Evolutionary conservation across 2,329 filamentous ascomycete species (phyloP).

Genomic region (Sporothrix curviconia): DNA sequence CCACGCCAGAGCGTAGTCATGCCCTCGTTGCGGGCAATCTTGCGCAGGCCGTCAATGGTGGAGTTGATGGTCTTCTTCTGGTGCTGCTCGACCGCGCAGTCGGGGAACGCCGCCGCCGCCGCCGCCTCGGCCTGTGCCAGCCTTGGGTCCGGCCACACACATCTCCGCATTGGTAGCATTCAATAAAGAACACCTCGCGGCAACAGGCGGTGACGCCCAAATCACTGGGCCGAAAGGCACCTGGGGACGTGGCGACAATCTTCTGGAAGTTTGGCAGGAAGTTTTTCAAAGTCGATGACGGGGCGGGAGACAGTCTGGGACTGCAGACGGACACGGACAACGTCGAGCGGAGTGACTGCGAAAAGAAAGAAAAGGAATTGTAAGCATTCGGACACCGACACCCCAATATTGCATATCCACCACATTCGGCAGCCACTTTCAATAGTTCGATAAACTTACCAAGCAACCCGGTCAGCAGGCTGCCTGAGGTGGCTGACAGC

Average conservation of each 20-base stretch:
- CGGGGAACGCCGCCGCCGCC: constrained; percentile 38
- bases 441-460: constrained; percentile 59
- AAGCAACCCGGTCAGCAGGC: constrained; percentile 79
- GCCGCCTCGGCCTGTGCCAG: constrained; percentile 44
- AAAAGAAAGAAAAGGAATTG: no score
- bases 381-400: no score
- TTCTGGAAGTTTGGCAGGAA: constrained; percentile 49
- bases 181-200: constrained; percentile 92
- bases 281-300: constrained; percentile 31
- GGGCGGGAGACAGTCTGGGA: constrained; percentile 55
- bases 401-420: no score
- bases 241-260: constrained; percentile 51
- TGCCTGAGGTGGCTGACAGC: constrained; percentile 87
- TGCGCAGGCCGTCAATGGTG: constrained; percentile 83
- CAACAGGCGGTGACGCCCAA: constrained; percentile 93
- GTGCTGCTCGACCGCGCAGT: constrained; percentile 83
- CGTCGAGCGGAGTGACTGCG: constrained; percentile 86
- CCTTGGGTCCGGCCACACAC: constrained; percentile 65
- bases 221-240: constrained; percentile 66
- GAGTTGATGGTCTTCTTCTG: constrained; percentile 80
- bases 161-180: constrained; percentile 76
- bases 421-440: no score
- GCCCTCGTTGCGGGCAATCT: constrained; percentile 93
- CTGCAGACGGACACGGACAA: constrained; percentile 90
- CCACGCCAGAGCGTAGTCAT: constrained; percentile 83